These are phyloP conservation scores for Acer campestre DNA, from an alignment of 345 rosid genomes.

Conservation along the genomic window DNA sequence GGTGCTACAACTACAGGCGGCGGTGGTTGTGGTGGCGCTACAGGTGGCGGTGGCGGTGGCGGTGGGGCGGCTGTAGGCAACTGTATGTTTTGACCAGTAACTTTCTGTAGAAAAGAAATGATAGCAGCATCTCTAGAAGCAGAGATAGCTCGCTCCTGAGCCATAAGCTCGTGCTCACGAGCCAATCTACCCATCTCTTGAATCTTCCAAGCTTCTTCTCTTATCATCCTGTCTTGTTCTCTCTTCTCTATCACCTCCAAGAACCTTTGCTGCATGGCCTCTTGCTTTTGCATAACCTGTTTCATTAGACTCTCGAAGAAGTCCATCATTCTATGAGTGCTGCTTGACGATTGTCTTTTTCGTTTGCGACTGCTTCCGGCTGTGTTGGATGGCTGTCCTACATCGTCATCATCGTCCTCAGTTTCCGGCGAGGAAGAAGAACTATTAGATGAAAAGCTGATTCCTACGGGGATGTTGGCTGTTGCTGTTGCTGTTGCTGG, in stretches of 20 bases:
- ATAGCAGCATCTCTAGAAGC: slow-evolving; percentile 72
- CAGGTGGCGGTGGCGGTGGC: slow-evolving; percentile 23
- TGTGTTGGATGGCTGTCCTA: slow-evolving; percentile 36
- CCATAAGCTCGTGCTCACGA: slow-evolving; percentile 70
- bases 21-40: slow-evolving; percentile 26
- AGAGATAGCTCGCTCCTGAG: slow-evolving; percentile 68
- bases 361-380: slow-evolving; percentile 68
- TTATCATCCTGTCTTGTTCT: slow-evolving; percentile 72
- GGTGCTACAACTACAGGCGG: slow-evolving; percentile 13
- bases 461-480: slow-evolving; percentile 28
- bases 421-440: slow-evolving; percentile 61
- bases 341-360: slow-evolving; percentile 45
- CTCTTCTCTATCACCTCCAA: slow-evolving; percentile 80
- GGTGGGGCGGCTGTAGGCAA: slow-evolving; percentile 48
- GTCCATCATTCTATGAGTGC: slow-evolving; percentile 63
- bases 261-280: slow-evolving; percentile 70
- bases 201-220: slow-evolving; percentile 85
- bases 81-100: slow-evolving; percentile 76
- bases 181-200: slow-evolving; percentile 67
- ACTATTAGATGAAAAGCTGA: slow-evolving; percentile 65
- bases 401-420: slow-evolving; percentile 47
- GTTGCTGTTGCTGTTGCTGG: neutral
- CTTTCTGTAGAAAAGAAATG: slow-evolving; percentile 64
- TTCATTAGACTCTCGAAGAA: slow-evolving; percentile 66
- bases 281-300: slow-evolving; percentile 82